Conservation (phyloP, 1,284 basidiomycete species). For the Rhizoctonia solani region DNA sequence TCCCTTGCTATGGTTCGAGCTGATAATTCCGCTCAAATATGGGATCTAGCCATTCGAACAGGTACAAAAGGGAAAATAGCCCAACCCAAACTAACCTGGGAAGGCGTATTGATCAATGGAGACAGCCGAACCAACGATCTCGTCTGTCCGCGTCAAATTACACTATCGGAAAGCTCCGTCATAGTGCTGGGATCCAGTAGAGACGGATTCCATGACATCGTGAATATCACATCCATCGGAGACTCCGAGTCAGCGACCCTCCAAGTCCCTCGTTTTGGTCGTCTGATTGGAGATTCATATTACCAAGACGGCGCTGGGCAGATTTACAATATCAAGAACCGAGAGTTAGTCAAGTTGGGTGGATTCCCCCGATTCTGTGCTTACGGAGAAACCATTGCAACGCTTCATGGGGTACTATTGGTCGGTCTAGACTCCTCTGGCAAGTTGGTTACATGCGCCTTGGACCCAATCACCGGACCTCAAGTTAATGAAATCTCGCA, state of each 20-base stretch:
- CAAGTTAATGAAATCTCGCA: slow-evolving; percentile 1
- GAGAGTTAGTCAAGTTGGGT: slow-evolving; percentile 42
- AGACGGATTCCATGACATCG: slow-evolving; percentile 36
- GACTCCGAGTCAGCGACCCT: not conserved
- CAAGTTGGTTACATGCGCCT: slow-evolving; percentile 55
- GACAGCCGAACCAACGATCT: not conserved
- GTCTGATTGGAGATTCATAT: slow-evolving; percentile 5
- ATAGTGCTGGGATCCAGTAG: slow-evolving; percentile 31
- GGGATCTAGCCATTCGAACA: slow-evolving; percentile 66
- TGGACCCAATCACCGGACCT: slow-evolving; percentile 50
- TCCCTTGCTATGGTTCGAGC: slow-evolving; percentile 66
- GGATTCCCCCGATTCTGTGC: slow-evolving; percentile 66
- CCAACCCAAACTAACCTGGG: slow-evolving; percentile 61
- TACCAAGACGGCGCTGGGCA: slow-evolving; percentile 30
- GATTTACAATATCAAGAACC: slow-evolving; percentile 20
- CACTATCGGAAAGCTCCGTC: slow-evolving; percentile 5
- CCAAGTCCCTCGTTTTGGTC: slow-evolving; percentile 10
- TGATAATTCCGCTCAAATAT: slow-evolving; percentile 59
- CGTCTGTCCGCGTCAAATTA: slow-evolving; percentile 1
- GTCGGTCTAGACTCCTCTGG: slow-evolving; percentile 70
- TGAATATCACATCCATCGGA: slow-evolving; percentile 24
- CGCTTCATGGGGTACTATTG: slow-evolving; percentile 48
- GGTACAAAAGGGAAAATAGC: slow-evolving; percentile 62
- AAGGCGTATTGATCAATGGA: slow-evolving; percentile 45
- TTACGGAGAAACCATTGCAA: slow-evolving; percentile 46